Conservation (phyloP, 1,139 yeast species). For the Saccharomyces hybrid region DNA sequence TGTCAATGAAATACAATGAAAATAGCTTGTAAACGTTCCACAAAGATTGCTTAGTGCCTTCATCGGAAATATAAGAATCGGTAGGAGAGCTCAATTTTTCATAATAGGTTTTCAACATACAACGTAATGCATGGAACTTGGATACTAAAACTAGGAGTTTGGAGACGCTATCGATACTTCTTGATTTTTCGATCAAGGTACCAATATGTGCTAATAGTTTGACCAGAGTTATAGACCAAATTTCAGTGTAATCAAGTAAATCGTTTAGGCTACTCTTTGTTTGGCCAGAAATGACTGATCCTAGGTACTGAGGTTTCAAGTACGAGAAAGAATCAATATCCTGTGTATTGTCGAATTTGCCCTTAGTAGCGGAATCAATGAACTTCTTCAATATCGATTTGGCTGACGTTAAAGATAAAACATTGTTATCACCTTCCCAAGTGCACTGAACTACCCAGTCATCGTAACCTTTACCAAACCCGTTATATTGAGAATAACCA, state of each 20-base stretch:
- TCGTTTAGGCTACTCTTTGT: conserved; percentile 33
- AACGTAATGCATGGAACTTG: conserved; percentile 56
- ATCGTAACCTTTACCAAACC: conserved; percentile 78
- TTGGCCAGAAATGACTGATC: conserved; percentile 22
- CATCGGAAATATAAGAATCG: conserved; percentile 26
- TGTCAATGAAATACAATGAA: conserved; percentile 66
- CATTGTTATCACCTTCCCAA: conserved; percentile 95
- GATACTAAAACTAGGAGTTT: conserved; percentile 53
- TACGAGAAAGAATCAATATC: conserved; percentile 36
- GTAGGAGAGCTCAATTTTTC: conserved; percentile 24
- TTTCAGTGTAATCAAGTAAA: conserved; percentile 34
- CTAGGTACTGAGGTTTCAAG: conserved; percentile 32
- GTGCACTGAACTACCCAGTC: conserved; percentile 97
- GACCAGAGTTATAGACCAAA: conserved; percentile 43
- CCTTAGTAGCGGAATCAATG: conserved; percentile 32
- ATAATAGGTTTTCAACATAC: conserved; percentile 32
- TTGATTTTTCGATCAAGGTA: conserved; percentile 37
- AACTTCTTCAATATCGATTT: conserved; percentile 60
- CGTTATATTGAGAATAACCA: conserved; percentile 85
- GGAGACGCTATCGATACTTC: conserved; percentile 52
- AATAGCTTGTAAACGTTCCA: conserved; percentile 49
- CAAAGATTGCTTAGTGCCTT: conserved; percentile 35
- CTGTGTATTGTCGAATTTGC: conserved; percentile 37
- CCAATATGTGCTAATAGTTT: conserved; percentile 44
- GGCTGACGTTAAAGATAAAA: conserved; percentile 77